Percentiles rank a stretch among this genome's conserved stretches.
Conservation (phyloP, 371 early-diverging fungal species). For the Mucor ambiguus region DNA sequence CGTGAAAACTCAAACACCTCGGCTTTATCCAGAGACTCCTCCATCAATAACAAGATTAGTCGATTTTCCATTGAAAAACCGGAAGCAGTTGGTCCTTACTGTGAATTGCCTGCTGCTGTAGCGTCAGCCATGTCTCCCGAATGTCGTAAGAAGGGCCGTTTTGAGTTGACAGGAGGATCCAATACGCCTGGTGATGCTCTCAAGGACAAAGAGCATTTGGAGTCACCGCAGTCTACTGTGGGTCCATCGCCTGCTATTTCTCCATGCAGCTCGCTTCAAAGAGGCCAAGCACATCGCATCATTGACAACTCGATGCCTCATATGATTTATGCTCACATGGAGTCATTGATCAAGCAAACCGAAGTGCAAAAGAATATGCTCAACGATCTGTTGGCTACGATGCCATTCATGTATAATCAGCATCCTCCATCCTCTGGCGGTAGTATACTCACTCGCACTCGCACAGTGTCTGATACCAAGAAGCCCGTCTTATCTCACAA, state of each 20-base stretch:
- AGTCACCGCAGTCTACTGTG: constrained; percentile 21
- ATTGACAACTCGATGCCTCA: constrained; percentile 20
- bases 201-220: constrained; percentile 1
- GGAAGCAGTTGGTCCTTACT: constrained; percentile 4
- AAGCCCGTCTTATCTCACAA: constrained; percentile 15
- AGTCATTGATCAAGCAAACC: constrained; percentile 27
- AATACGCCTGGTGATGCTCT: constrained; percentile 4
- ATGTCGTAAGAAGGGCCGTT: constrained; percentile 36
- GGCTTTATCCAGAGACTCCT: constrained; percentile 20
- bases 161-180: constrained; percentile 34
- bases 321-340: constrained; percentile 27
- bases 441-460: constrained; percentile 11
- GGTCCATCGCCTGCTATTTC: constrained; percentile 29
- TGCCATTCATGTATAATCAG: constrained; percentile 12
- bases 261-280: constrained; percentile 35
- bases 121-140: constrained; percentile 16
- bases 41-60: constrained; percentile 23
- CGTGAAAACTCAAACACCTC: constrained; percentile 30
- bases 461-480: constrained; percentile 27
- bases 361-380: constrained; percentile 33
- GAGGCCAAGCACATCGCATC: constrained; percentile 34
- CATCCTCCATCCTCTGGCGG: not conserved
- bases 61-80: constrained; percentile 38
- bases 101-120: constrained; percentile 1
- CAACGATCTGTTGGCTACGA: constrained; percentile 19